Base-by-base conservation (phyloP, 2,329 filamentous ascomycete species). In the Phialophora tarda region DNA sequence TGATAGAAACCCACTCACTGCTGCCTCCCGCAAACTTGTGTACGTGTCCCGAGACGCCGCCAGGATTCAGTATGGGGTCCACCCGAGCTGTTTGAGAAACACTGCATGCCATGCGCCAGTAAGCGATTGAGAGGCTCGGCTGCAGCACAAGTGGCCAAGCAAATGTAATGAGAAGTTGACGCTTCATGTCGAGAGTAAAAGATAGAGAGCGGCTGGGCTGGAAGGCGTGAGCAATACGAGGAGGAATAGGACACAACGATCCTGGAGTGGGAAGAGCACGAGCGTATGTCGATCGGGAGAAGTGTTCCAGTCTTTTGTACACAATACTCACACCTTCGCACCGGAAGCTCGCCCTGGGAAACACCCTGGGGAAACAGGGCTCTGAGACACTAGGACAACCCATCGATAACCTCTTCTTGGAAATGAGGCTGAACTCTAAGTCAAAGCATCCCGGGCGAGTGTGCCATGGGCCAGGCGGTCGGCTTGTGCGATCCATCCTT, bases 61-160 rank as follows among this genome's bases (percentile, higher is more conserved):
- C 88, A 1, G 84, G 85, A 66, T 86, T 83, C 62, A 95, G 83
- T 61, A 97, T 82, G 24, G 92, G 92, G 75, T 97, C 92, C 41
- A 66, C 48, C 21, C 70, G 67, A 59, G 88, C 90, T 75, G 71
- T 88, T 90, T 72, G 88, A 82, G 58, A 85, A 84, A 67, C 87
- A 87, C 72, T 86, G 78, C 92, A 97, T 73, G 91, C 90, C 85
- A 96, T 91, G 75, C 93, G 91, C 92, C 91, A 97, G 79, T 96
- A 97, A 66, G 90, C 93, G 23, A 60, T 28, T 21, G 68, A 62
- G 24, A 65, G 38, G 21, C 47, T 34, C 17, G 65, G 59, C 10
- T 68, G 65, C 47, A 70, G 44, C 34, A 58, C 57, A 41, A 68
- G 48, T 3, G 66, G 57, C 63, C 65, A 67, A 14, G 64, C 21